Base-by-base conservation (phyloP, 2,329 filamentous ascomycete species). In the Aspergillus aculeatus region DNA sequence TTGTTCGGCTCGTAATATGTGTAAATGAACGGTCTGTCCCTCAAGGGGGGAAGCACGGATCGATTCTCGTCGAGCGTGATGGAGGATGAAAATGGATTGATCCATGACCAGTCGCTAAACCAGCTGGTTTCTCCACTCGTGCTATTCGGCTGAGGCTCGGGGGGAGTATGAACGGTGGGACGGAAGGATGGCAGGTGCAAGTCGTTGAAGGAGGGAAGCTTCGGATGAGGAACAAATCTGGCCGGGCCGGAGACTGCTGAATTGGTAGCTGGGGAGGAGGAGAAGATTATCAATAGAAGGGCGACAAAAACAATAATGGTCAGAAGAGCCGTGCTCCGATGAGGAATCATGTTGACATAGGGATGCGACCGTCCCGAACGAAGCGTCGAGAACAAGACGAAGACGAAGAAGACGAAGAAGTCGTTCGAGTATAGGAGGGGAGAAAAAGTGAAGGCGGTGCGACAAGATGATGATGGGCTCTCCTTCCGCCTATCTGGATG, bases 41-140 rank as follows among this genome's bases (percentile, higher is more conserved):
- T 78, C 29, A 96, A 79, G 2, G 91, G 90, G 50, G 95, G 95
- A 3, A 98, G 86, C 57, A 98, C 84, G 7, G 90, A 88, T 56
- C 92, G 84, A 69, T 90, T 89, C 73, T 96, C 90, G 71, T 96
- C 93, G 58, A 95, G 82, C 0, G 86, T 86, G 59, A 95, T 82
- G 16, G 86, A 85, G 48, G 88, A 92, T 19, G 92, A 96, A 75
- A 97, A 98, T 2, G 93, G 91, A 62, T 90, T 90, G 68, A 91
- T 83, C 92, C 93, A 98, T 73, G 89, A 91, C 87, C 89, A 96
- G 74, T 96, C 88, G 64, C 86, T 88, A 77, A 92, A 91, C 94
- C 94, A 98, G 61, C 87, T 88, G 35, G 89, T 88, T 62, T 89
- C 90, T 53, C 88, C 89, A 71, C 85, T 88, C 5, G 89, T 90